These are phyloP conservation scores for Cryphonectria nitschkei DNA, from an alignment of 2,329 filamentous ascomycete genomes.

Conservation along the genomic window DNA sequence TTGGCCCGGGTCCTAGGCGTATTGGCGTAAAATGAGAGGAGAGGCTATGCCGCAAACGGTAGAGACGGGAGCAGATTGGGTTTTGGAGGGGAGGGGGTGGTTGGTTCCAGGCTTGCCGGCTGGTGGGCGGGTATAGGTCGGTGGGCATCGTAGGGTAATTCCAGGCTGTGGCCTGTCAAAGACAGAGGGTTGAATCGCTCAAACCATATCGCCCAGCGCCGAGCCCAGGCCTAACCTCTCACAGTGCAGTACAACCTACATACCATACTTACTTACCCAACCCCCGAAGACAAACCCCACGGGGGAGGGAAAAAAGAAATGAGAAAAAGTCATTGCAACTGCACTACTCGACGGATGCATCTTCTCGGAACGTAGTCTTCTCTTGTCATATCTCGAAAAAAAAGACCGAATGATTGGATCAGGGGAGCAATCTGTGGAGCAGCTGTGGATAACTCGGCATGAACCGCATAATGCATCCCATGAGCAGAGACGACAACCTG, in stretches of 20 bases:
- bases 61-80: constrained; percentile 2
- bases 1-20: background rate
- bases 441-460: background rate
- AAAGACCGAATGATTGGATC: background rate
- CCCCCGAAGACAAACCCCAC: too few species aligned
- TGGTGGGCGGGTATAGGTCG: background rate
- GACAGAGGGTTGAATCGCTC: background rate
- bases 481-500: background rate
- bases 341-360: background rate
- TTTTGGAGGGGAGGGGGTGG: background rate
- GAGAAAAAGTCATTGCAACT: background rate
- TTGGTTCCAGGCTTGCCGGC: background rate
- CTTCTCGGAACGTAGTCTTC: background rate
- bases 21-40: background rate
- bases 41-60: constrained; percentile 7
- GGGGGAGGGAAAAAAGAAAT: background rate
- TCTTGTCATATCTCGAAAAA: background rate
- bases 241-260: background rate
- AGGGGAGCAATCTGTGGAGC: constrained; percentile 2
- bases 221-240: background rate
- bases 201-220: background rate
- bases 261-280: background rate
- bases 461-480: background rate
- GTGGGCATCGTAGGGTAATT: background rate
- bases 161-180: background rate